A percentile compares a stretch with the other conserved stretches of the same genome.
These are phyloP conservation scores for Angomonas ambiguus DNA, from an alignment of 208 protist genomes.

Conservation along the genomic window DNA sequence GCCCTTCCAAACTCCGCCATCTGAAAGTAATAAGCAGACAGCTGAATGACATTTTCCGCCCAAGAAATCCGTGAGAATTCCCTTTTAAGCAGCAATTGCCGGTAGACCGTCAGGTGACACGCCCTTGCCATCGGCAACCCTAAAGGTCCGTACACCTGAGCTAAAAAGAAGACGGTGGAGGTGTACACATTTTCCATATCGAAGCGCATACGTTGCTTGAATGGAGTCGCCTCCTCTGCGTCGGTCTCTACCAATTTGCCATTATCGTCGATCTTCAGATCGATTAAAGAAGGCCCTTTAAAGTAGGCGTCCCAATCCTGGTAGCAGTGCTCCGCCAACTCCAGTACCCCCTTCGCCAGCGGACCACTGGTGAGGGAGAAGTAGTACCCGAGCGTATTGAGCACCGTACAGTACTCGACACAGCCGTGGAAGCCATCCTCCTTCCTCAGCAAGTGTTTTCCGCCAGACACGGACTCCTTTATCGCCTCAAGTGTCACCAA, in stretches of 20 bases:
- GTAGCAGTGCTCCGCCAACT: slow-evolving; percentile 57
- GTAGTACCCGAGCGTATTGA: slow-evolving; percentile 76
- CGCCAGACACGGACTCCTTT: slow-evolving; percentile 9
- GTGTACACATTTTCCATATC: slow-evolving; percentile 79
- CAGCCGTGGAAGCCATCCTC: slow-evolving; percentile 27
- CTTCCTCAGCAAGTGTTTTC: slow-evolving; percentile 13
- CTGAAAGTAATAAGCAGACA: slow-evolving; percentile 76
- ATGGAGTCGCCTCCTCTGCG: slow-evolving; percentile 2
- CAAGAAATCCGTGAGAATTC: slow-evolving; percentile 77
- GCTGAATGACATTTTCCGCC: slow-evolving; percentile 80
- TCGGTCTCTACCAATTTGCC: slow-evolving; percentile 35
- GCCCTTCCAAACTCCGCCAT: slow-evolving; percentile 66
- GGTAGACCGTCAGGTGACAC: slow-evolving; percentile 83
- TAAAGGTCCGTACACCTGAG: slow-evolving; percentile 65
- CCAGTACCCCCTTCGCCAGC: slow-evolving; percentile 48
- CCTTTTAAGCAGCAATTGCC: slow-evolving; percentile 69
- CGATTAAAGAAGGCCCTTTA: slow-evolving; percentile 23
- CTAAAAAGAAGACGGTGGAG: slow-evolving; percentile 82
- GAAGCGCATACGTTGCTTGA: slow-evolving; percentile 30
- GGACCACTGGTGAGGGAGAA: slow-evolving; percentile 38
- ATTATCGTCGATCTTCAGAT: slow-evolving; percentile 39
- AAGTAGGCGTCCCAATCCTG: slow-evolving; percentile 60
- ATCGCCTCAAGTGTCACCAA: slow-evolving; percentile 39
- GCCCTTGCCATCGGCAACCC: slow-evolving; percentile 44
- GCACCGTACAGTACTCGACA: slow-evolving; percentile 57